Base-by-base conservation (phyloP, 371 early-diverging fungal genomes). In the Apophysomyces ossiformis region DNA sequence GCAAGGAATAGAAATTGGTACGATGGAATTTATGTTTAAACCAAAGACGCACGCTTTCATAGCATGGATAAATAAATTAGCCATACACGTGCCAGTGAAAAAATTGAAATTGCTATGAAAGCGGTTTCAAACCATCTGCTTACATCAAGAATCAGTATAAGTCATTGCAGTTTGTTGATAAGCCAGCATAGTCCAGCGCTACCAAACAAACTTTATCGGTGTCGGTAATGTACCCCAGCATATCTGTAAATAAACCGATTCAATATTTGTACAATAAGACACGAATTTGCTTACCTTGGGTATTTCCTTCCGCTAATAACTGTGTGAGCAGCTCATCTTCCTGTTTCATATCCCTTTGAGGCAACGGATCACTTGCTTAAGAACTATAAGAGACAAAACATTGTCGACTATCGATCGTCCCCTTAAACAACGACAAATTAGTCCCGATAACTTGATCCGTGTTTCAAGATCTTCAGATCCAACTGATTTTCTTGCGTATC, bases 131-230 rank as follows among this genome's bases (percentile, higher is more conserved):
- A 39, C 39, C 50, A 62, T 39, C 39, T 11, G 39, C 39, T 39
- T 39, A 39, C 39, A 11, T 39, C 11, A 39, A 64, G 39, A 47
- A 37, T 0, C 26, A 37, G 38, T 66, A 50, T n/a, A 67, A 67
- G 37, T 67, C 67, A 37, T 67, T 67, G 57, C 43, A 58, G 61
- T 62, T 62, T 3, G 67, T 67, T 61, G 67, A 57, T 56, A 67
- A 67, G 56, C 67, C 67, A 38, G 67, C 67, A 46, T 57, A 67
- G 16, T 62, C 67, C 39, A 67, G 18, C n/a, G 39, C 57, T 37
- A 63, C 60, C 60, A 68, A 68, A 43, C 64, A 60, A 63, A 68
- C 43, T 63, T 60, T 68, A n/a, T 16, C 41, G 3, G 58, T 63
- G 57, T 63, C 43, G 12, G 63, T 47, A 37, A 68, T 63, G 57